phyloP scores from a whole-genome alignment of 305 asterid species.

The Caryopteris hybrid region DNA sequence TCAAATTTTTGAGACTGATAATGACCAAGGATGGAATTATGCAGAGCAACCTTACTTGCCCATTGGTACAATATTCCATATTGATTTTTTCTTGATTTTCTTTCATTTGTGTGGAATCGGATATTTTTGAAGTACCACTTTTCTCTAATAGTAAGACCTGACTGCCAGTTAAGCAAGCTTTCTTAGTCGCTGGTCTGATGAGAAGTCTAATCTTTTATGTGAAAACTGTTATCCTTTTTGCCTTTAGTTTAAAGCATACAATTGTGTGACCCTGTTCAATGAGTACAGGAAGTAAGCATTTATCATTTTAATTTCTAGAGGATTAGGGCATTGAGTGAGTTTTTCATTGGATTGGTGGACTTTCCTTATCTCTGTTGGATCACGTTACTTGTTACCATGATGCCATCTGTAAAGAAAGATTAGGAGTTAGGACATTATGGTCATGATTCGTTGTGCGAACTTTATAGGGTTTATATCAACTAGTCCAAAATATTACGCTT shows the following conservation, averaged over 20 bases:
- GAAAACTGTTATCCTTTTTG: not conserved
- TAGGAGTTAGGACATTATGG: not conserved
- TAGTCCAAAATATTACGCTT: not conserved
- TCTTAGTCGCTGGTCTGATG: not conserved
- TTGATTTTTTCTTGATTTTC: not conserved
- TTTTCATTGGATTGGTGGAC: not conserved
- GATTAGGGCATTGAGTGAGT: not conserved
- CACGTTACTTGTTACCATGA: not conserved
- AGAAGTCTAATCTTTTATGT: not conserved
- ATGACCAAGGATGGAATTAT: conserved; percentile 38
- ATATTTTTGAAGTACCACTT: not conserved
- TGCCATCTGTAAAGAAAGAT: not conserved
- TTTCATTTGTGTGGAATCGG: not conserved
- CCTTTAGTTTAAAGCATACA: not conserved
- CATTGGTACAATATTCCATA: conserved; percentile 24
- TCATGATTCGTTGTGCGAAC: not conserved
- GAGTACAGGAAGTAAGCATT: not conserved
- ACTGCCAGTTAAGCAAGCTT: not conserved
- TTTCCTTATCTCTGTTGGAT: not conserved
- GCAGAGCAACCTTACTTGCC: conserved; percentile 40
- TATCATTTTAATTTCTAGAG: not conserved
- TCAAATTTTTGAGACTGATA: conserved; percentile 36
- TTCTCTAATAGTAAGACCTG: not conserved
- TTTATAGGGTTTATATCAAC: not conserved
- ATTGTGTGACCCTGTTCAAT: too few relatives aligned